A percentile compares a stretch with the other conserved stretches of the same genome.
These are phyloP conservation scores for Aureobasidium sp. DNA, from an alignment of 2,329 filamentous ascomycete species.

Conservation along the genomic window DNA sequence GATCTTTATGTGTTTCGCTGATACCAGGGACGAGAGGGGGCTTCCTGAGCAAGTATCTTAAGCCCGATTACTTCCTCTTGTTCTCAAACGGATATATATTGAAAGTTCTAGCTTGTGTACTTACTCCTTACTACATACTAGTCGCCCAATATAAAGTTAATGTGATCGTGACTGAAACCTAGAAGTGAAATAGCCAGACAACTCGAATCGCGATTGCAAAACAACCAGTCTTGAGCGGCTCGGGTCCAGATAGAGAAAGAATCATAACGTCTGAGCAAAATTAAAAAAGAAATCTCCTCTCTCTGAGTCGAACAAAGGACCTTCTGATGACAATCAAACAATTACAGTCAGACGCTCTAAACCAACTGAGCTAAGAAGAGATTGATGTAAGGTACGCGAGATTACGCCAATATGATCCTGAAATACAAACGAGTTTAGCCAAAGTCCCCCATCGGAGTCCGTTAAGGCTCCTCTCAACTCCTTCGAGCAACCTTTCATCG, in stretches of 20 bases:
- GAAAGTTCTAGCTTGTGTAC: neutral
- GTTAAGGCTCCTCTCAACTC: neutral
- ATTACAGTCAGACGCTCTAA: slow-evolving; percentile 15
- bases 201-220: neutral
- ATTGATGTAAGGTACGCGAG: neutral
- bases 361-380: slow-evolving; percentile 15
- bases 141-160: too few species aligned
- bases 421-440: neutral
- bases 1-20: neutral
- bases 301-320: slow-evolving; percentile 15
- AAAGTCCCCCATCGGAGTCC: neutral
- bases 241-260: neutral
- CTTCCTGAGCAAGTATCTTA: neutral
- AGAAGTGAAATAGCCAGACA: too few species aligned
- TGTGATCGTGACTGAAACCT: too few species aligned
- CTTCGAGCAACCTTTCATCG: neutral
- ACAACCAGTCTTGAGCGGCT: neutral
- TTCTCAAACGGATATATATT: neutral
- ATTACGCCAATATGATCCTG: neutral
- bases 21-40: neutral
- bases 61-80: neutral
- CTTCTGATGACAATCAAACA: slow-evolving; percentile 9
- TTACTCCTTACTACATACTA: neutral
- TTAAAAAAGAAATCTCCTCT: slow-evolving; percentile 10
- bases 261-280: neutral